Evolutionary conservation across 805 yeast species (phyloP).

Genomic region (Candida pseudoglaebosa): DNA sequence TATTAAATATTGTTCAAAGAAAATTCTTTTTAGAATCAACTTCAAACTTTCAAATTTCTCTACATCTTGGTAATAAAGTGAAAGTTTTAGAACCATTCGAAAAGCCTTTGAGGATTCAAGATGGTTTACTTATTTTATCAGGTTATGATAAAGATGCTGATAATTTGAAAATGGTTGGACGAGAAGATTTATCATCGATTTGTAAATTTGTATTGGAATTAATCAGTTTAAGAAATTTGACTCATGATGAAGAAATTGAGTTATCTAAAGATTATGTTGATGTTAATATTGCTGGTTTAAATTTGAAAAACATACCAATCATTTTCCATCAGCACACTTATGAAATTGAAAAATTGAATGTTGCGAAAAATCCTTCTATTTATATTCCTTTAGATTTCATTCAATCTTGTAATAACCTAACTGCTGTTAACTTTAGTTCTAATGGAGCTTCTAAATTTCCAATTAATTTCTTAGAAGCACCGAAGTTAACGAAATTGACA

Average conservation of each 20-base stretch:
- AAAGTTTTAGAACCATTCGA: slow-evolving; percentile 71
- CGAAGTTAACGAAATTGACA: slow-evolving; percentile 61
- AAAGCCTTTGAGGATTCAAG: slow-evolving; percentile 73
- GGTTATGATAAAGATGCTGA: slow-evolving; percentile 75
- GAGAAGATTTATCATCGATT: slow-evolving; percentile 78
- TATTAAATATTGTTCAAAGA: slow-evolving; percentile 65
- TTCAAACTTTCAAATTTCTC: slow-evolving; percentile 71
- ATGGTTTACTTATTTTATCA: slow-evolving; percentile 63
- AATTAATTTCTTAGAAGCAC: slow-evolving; percentile 63
- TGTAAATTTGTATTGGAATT: slow-evolving; percentile 75
- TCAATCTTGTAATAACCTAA: slow-evolving; percentile 72
- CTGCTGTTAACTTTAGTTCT: slow-evolving; percentile 61
- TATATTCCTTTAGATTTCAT: slow-evolving; percentile 81
- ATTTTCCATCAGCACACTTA: slow-evolving; percentile 74
- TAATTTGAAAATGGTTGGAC: slow-evolving; percentile 69
- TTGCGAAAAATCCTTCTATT: slow-evolving; percentile 83
- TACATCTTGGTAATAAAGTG: slow-evolving; percentile 71
- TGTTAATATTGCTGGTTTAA: slow-evolving; percentile 69
- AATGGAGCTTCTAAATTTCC: slow-evolving; percentile 78
- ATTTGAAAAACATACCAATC: slow-evolving; percentile 81
- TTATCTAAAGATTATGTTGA: slow-evolving; percentile 63
- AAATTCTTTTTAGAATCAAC: slow-evolving; percentile 71
- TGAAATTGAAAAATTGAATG: slow-evolving; percentile 77
- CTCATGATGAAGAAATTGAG: slow-evolving; percentile 67
- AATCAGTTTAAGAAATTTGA: slow-evolving; percentile 54